These are phyloP conservation scores for Pestalotiopsis sp. DNA, from an alignment of 2,329 filamentous ascomycete genomes.

Conservation along the genomic window DNA sequence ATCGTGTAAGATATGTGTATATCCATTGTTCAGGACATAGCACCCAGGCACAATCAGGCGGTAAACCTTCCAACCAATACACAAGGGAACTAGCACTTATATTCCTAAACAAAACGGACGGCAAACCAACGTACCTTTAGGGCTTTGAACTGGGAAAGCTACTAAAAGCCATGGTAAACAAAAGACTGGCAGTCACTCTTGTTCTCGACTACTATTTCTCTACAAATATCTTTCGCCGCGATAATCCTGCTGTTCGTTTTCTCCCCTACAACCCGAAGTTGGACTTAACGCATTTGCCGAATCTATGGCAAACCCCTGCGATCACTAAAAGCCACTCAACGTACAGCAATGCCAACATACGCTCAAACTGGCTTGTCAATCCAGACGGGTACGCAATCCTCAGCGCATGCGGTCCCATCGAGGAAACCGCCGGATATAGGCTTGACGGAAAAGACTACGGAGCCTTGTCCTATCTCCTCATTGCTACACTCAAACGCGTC, in stretches of 20 bases:
- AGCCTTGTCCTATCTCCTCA: background rate
- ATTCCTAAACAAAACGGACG: too few relatives aligned
- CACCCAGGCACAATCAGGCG: too few relatives aligned
- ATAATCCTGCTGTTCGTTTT: background rate
- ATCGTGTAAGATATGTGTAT: too few relatives aligned
- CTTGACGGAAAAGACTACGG: background rate
- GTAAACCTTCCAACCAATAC: too few relatives aligned
- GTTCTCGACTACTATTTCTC: background rate
- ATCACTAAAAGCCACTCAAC: background rate
- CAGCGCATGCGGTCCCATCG: background rate
- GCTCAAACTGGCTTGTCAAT: background rate
- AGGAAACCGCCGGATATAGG: background rate
- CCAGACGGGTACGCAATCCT: background rate
- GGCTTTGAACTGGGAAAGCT: background rate
- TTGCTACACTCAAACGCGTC: background rate
- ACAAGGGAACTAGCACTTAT: too few relatives aligned
- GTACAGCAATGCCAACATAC: background rate
- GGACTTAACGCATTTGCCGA: background rate
- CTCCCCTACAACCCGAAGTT: background rate
- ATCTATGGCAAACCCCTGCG: background rate
- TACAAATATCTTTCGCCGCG: background rate
- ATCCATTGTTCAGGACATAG: too few relatives aligned
- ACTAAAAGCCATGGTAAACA: background rate
- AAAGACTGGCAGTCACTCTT: background rate
- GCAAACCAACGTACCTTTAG: too few relatives aligned